Conservation (phyloP, 2,329 filamentous ascomycete species). For the Beauveria sp. region DNA sequence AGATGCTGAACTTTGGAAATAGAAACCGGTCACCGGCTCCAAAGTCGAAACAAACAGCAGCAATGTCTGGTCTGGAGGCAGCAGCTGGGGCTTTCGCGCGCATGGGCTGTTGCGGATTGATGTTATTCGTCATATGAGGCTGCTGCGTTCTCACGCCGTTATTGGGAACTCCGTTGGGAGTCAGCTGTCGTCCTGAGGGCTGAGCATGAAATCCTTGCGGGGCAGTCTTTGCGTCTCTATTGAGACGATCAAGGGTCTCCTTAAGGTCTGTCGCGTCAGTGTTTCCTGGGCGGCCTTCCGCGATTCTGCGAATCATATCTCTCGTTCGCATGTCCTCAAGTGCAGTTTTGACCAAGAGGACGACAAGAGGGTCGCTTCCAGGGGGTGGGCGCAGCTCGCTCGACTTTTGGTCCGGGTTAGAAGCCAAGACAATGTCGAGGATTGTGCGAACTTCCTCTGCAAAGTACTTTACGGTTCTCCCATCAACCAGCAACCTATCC, state of each 20-base stretch:
- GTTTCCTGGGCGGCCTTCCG: slow-evolving; percentile 41
- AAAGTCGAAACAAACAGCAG: slow-evolving; percentile 65
- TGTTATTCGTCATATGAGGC: slow-evolving; percentile 15
- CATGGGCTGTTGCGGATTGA: slow-evolving; percentile 42
- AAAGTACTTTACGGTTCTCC: slow-evolving; percentile 51
- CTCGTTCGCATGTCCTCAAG: slow-evolving; percentile 43
- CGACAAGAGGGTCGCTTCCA: slow-evolving; percentile 48
- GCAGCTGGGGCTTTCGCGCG: slow-evolving; percentile 53
- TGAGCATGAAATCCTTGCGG: slow-evolving; percentile 23
- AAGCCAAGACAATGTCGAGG: slow-evolving; percentile 50
- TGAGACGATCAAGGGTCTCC: slow-evolving; percentile 41
- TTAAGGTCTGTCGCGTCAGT: slow-evolving; percentile 49
- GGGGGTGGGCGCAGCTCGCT: slow-evolving; percentile 44
- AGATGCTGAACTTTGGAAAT: slow-evolving; percentile 70
- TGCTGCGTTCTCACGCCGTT: slow-evolving; percentile 16
- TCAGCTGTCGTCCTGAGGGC: slow-evolving; percentile 16
- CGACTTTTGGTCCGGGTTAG: slow-evolving; percentile 50
- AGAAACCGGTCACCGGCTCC: slow-evolving; percentile 67
- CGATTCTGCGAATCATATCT: slow-evolving; percentile 47
- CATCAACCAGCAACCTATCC: slow-evolving; percentile 47
- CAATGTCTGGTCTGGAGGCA: slow-evolving; percentile 49
- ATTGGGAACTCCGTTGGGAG: slow-evolving; percentile 25
- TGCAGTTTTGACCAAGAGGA: slow-evolving; percentile 49
- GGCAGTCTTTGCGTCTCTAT: slow-evolving; percentile 32
- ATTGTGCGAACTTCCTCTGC: slow-evolving; percentile 52